Conservation (phyloP, 495 filamentous ascomycete species). For the Hypoxylon rickii region DNA sequence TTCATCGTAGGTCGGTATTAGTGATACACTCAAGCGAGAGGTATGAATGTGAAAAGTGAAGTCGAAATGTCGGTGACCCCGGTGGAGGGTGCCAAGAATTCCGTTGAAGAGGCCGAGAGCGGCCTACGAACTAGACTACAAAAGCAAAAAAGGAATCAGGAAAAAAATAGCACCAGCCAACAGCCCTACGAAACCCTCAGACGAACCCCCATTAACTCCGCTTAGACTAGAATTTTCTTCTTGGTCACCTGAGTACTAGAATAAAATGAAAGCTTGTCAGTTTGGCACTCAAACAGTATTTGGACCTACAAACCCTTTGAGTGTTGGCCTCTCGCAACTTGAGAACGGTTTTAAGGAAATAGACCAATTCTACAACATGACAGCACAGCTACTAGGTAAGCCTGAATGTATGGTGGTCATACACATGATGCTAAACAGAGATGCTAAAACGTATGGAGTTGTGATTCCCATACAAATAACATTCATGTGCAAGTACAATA, state of each 20-base stretch:
- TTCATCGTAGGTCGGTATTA: background rate
- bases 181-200: constrained; percentile 15
- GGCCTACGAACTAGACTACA: background rate
- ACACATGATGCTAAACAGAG: no score
- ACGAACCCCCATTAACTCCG: constrained; percentile 13
- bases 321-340: no score
- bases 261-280: constrained; percentile 2
- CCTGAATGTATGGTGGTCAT: no score
- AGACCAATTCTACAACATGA: no score
- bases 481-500: constrained; percentile 14
- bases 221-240: constrained; percentile 17
- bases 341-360: no score
- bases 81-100: constrained; percentile 26
- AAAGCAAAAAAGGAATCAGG: constrained; percentile 5
- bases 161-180: constrained; percentile 3
- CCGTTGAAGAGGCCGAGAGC: constrained; percentile 21
- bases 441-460: no score
- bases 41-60: constrained; percentile 3
- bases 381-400: no score
- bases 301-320: no score
- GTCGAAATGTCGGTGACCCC: constrained; percentile 27
- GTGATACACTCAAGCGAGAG: background rate
- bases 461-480: no score
- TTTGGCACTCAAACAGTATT: no score
- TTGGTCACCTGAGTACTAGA: constrained; percentile 21